A percentile compares a stretch with the other conserved stretches of the same genome.
Evolutionary conservation across 352 stramenopile species (phyloP).

Genomic region (Phytophthora meadii): DNA sequence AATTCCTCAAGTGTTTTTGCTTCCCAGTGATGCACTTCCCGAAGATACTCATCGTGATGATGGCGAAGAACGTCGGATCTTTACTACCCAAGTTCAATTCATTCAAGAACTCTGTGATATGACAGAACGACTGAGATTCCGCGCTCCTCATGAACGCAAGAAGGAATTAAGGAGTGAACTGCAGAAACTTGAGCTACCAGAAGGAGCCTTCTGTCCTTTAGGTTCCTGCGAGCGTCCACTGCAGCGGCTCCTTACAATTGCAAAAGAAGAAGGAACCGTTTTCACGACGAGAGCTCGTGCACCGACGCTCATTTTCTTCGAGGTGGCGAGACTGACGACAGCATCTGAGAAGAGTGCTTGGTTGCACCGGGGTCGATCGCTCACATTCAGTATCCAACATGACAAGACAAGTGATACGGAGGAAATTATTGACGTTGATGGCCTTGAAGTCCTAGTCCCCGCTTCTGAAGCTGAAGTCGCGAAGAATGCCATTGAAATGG

Average conservation of each 20-base stretch:
- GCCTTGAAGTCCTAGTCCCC: constrained; percentile 18
- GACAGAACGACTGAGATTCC: constrained; percentile 75
- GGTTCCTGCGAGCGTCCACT: constrained; percentile 70
- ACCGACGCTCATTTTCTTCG: constrained; percentile 86
- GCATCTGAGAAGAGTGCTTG: constrained; percentile 55
- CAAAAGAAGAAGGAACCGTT: constrained; percentile 74
- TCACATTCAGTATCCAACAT: constrained; percentile 46
- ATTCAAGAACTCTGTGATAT: constrained; percentile 78
- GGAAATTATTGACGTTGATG: constrained; percentile 26
- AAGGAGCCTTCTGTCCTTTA: constrained; percentile 74
- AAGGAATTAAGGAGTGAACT: constrained; percentile 64
- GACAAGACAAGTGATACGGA: constrained; percentile 31
- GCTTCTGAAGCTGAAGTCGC: constrained; percentile 25
- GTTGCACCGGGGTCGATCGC: constrained; percentile 55
- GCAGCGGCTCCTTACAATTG: constrained; percentile 71
- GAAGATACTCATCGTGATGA: constrained; percentile 41
- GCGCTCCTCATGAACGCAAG: constrained; percentile 64
- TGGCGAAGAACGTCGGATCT: constrained; percentile 52
- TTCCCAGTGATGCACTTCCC: constrained; percentile 39
- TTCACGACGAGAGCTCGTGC: constrained; percentile 89
- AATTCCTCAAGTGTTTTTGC: constrained; percentile 57
- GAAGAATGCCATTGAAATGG: constrained; percentile 77
- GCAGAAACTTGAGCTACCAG: constrained; percentile 57
- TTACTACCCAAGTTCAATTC: constrained; percentile 75
- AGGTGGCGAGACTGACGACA: constrained; percentile 65